phyloP scores from a whole-genome alignment of 1,284 basidiomycete species.

The Malassezia dermatis region DNA sequence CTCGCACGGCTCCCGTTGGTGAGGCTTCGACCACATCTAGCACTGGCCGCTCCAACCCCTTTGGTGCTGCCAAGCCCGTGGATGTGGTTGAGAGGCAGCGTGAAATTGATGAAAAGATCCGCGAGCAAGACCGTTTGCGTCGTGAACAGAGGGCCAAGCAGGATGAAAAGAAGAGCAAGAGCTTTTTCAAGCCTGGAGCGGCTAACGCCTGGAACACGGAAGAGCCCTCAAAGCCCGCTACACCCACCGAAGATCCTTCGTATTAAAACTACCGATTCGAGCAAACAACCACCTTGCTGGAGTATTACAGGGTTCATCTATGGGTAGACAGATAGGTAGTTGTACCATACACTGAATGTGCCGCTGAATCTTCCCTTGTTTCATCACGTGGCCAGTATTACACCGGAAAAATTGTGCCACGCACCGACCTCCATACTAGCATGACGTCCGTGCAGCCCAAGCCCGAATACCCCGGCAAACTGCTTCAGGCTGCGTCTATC shows the following conservation, averaged over 20 bases:
- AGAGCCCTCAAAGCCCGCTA: not conserved
- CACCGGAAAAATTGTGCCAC: not conserved
- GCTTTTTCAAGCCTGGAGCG: conserved; percentile 3
- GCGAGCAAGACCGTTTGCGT: conserved; percentile 30
- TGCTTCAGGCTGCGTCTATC: conserved; percentile 36
- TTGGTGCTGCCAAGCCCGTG: conserved; percentile 82
- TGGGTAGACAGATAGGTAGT: not conserved
- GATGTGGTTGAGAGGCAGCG: conserved; percentile 68
- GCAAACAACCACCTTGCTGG: not conserved
- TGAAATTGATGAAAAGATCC: conserved; percentile 56
- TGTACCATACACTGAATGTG: conserved; percentile 2
- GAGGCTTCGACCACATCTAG: conserved; percentile 63
- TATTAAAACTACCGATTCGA: not conserved
- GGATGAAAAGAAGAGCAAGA: conserved; percentile 27
- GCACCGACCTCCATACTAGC: not conserved
- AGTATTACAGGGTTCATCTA: not conserved
- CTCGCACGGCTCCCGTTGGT: conserved; percentile 54
- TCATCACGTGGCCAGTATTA: not conserved
- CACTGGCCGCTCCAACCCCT: conserved; percentile 59
- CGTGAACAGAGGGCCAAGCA: conserved; percentile 31
- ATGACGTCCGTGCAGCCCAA: conserved; percentile 10
- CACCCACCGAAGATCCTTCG: not conserved
- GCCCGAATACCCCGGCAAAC: conserved; percentile 37
- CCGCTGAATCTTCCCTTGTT: not conserved
- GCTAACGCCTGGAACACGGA: conserved; percentile 2